Evolutionary conservation across 2,329 filamentous ascomycete species (phyloP).

Genomic region (Alternaria metachromatica): DNA sequence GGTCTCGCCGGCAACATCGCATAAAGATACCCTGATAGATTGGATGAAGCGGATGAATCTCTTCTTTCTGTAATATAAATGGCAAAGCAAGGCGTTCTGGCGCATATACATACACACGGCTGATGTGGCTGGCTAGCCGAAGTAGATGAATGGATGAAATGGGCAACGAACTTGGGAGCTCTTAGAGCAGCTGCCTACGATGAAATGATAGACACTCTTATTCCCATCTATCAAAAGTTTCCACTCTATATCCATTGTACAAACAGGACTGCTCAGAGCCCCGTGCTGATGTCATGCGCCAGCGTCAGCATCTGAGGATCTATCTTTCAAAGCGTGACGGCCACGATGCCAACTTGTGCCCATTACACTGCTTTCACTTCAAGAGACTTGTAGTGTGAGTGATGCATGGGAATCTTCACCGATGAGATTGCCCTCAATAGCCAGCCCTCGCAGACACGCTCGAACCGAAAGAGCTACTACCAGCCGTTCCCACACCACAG

Average conservation of each 20-base stretch:
- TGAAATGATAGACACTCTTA: constrained; percentile 6
- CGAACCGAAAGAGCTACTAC: not conserved
- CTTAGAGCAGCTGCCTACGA: not conserved
- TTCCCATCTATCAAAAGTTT: not conserved
- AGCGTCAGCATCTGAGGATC: not conserved
- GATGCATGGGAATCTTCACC: not conserved
- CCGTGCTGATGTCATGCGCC: not conserved
- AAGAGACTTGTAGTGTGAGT: not conserved
- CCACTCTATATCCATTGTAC: not conserved
- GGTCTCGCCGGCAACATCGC: constrained; percentile 86
- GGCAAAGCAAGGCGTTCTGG: constrained; percentile 21
- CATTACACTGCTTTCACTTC: not conserved
- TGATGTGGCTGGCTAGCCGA: not conserved
- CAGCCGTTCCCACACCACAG: not conserved
- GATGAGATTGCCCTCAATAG: not conserved
- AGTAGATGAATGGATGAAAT: not conserved
- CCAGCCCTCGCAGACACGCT: not conserved
- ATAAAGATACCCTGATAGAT: constrained; percentile 37
- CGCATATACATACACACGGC: not conserved
- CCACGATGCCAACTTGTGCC: not conserved
- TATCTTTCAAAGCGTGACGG: not conserved
- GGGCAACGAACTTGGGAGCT: not conserved
- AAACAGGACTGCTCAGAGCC: not conserved
- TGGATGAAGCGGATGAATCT: constrained; percentile 5
- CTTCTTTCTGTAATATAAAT: constrained; percentile 20